Evolutionary conservation across 1,139 yeast species (phyloP).

Genomic region (Zygoascus sp.): DNA sequence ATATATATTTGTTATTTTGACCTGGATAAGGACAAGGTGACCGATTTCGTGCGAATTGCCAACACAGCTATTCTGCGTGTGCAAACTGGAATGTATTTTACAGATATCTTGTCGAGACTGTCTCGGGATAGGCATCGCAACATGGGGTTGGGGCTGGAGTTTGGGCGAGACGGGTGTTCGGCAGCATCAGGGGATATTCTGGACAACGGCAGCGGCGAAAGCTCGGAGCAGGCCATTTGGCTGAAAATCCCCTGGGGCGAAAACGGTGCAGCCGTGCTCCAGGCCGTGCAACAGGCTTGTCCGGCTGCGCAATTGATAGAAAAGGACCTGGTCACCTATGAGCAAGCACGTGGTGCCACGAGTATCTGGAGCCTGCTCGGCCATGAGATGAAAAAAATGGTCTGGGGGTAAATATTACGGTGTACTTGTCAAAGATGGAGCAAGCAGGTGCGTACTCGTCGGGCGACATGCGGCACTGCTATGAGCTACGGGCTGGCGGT

Average conservation of each 20-base stretch:
- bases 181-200: background rate
- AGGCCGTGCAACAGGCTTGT: constrained; percentile 33
- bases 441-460: no score
- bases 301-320: constrained; percentile 23
- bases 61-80: constrained; percentile 14
- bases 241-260: constrained; percentile 28
- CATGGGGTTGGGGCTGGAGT: constrained; percentile 23
- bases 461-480: no score
- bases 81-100: constrained; percentile 24
- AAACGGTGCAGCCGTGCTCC: constrained; percentile 26
- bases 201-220: background rate
- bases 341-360: constrained; percentile 35
- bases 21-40: constrained; percentile 22
- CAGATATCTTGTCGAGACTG: constrained; percentile 29
- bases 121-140: constrained; percentile 25
- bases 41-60: constrained; percentile 22
- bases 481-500: no score
- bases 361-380: constrained; percentile 35
- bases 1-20: constrained; percentile 26
- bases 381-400: constrained; percentile 35
- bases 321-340: constrained; percentile 33
- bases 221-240: constrained; percentile 23
- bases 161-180: constrained; percentile 13
- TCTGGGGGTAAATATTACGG: constrained; percentile 32
- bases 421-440: no score